A percentile compares a stretch with the other conserved stretches of the same genome.
Conservation (phyloP, 2,329 filamentous ascomycete genomes). For the Penicillium vulpinum region DNA sequence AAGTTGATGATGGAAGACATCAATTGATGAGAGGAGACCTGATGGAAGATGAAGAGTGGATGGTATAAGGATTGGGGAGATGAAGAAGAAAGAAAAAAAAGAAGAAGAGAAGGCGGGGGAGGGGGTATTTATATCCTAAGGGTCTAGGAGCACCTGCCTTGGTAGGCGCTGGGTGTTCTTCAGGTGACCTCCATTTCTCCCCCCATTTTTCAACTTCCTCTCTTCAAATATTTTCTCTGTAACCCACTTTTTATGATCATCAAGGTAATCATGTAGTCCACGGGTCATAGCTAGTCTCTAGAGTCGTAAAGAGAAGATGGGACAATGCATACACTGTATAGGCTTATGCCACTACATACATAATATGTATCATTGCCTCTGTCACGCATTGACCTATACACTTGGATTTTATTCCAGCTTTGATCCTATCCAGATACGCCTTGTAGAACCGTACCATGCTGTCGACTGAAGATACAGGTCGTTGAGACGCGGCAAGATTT, state of each 20-base stretch:
- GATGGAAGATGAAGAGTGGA: background rate
- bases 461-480: background rate
- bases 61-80: too few relatives aligned
- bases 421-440: background rate
- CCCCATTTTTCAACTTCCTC: background rate
- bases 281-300: background rate
- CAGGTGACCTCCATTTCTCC: background rate
- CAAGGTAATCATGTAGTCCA: background rate
- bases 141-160: too few relatives aligned
- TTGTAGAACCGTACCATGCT: background rate
- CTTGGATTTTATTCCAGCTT: background rate
- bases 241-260: background rate
- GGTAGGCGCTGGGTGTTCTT: too few relatives aligned
- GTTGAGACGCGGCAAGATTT: background rate
- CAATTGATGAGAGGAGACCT: too few relatives aligned
- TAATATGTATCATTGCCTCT: background rate
- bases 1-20: background rate
- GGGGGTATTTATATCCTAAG: too few relatives aligned
- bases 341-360: background rate
- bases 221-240: background rate
- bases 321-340: background rate
- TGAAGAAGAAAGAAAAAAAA: too few relatives aligned
- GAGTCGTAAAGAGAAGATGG: background rate
- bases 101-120: too few relatives aligned
- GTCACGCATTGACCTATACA: background rate